Percentiles rank a stretch among this genome's conserved stretches.
Conservation (phyloP, 192 early-diverging fungal genomes). For the Podila epigama region DNA sequence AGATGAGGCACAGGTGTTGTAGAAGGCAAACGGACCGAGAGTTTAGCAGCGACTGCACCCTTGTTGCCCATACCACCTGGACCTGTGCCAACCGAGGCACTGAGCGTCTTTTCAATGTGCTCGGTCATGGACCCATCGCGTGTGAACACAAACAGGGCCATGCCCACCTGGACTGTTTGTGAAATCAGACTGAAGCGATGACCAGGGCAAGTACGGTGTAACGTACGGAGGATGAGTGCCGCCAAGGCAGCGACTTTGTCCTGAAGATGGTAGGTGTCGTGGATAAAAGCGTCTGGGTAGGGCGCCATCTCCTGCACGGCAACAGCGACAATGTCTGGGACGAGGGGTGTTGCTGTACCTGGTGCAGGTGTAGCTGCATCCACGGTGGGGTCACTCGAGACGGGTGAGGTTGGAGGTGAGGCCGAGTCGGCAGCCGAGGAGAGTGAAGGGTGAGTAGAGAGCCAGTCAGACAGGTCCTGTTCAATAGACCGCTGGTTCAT, state of each 20-base stretch:
- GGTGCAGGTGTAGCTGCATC: neutral
- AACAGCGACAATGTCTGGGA: conserved; percentile 54
- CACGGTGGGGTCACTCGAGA: neutral
- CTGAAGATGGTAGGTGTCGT: conserved; percentile 13
- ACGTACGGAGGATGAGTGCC: conserved; percentile 31
- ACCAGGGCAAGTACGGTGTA: conserved; percentile 31
- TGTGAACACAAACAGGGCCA: conserved; percentile 47
- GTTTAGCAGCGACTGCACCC: conserved; percentile 43
- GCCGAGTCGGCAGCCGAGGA: conserved; percentile 7
- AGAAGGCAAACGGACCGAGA: conserved; percentile 23
- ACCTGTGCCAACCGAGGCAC: conserved; percentile 37
- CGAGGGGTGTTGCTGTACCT: conserved; percentile 5
- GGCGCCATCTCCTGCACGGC: conserved; percentile 53
- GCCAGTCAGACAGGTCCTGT: conserved; percentile 50
- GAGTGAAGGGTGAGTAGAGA: conserved; percentile 32
- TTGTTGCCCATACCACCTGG: conserved; percentile 50
- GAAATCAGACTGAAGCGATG: conserved; percentile 42
- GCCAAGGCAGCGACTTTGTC: conserved; percentile 24
- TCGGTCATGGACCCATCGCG: conserved; percentile 39
- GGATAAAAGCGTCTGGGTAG: conserved; percentile 47
- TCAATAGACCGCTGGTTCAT: conserved; percentile 42
- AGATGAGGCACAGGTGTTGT: neutral
- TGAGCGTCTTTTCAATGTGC: conserved; percentile 23
- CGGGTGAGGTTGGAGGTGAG: conserved; percentile 28
- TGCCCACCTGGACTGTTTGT: conserved; percentile 28